Base-by-base conservation (phyloP, 1,284 basidiomycete genomes). In the Flammula alnicola region DNA sequence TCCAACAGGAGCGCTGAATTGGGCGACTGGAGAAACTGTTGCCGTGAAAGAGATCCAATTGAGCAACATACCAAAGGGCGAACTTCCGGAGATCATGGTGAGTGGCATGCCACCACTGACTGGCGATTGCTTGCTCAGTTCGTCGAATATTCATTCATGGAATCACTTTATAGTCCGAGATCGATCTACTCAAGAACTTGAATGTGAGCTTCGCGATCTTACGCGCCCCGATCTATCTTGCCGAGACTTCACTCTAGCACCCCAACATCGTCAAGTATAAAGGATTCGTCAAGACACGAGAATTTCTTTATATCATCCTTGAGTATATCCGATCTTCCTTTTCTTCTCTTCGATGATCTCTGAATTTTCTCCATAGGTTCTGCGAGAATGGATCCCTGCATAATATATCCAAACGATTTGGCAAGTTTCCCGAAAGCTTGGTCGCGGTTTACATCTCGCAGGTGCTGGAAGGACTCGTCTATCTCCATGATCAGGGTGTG, bases 251-350 rank as follows among this genome's bases (percentile, higher is more conserved):
- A 16, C 36, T 46, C 31, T 62, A 90, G 88, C 88, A 91, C 64
- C 81, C 90, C 31, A 98, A 98, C 69, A 98, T 98, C 65, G 96
- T 99, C 66, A 98, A 98, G 72, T 98, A 98, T 76, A 96, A 97
- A 64, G 95, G 96, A 14, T 98, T 95, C 62, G 93, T 95, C 66
- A 95, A 95, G 75, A 96, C 94, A 46, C 84, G 86, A 49, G 92
- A 98, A 65, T 94, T 86, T 67, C 78, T 98, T 55, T 97, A 96
- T 72, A 98, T 99, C 72, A 94, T 99, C 58, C 81, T 98, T 48
- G 95, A 98, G 86, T 93, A 55, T 51, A 79, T 65, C 12, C 20
- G 35, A 50, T 27, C 19, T 11, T 20, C 23, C 33, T 41, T 32
- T 63, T 20, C 5, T 44, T 32, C 42, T 61, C 17, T 6, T 30